Evolutionary conservation across 1,139 yeast genomes (phyloP), one percentile per base, ranked within the genome.

Genomic region (Magnusiomyces paraingens): DNA sequence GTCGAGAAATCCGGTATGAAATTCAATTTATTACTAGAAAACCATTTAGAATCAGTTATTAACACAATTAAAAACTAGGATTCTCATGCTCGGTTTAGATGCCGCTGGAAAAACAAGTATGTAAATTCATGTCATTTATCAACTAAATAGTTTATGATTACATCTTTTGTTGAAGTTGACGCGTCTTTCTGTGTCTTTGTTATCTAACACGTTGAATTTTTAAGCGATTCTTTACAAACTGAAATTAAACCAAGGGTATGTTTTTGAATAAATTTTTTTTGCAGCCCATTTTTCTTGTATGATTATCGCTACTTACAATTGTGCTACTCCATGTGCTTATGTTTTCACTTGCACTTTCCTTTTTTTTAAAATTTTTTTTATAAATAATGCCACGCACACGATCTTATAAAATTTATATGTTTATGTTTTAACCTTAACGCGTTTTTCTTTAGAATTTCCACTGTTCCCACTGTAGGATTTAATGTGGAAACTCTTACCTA

Each of bases 381-480:
- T 15, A 8, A 15, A 18, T 5, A 5, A 26, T 26, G 32, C 32
- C 32, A 26, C 32, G 32, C 32, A 26, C 12, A 17, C 20, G 8
- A 15, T 39, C 15, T 11, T 17, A 4, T 20, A 43, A 20, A 11
- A 45, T 49, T 42, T 49, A 38, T 6, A 38, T 40, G 5, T 17
- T 1, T 36, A 11, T 44, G 32, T 22, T 12, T 4, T 44, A 35
- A 45, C 11, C 49, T 35, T 35, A 35, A 45, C 14, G 22, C 12
- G 32, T 49, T 39, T 12, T 15, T 21, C n/a, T n/a, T 15, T 18
- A 72, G 75, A 50, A 82, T 85, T 59, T 82, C 86, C 51, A 87
- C 96, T 1, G 95, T 88, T 5, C 97, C 96, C 26, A 91, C 96
- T 0, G 96, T 90, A 29, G 97, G 96, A 1, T 91, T 88, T 73